phyloP scores from a whole-genome alignment of 78 protist species.

The Speleostelium caveatum region DNA sequence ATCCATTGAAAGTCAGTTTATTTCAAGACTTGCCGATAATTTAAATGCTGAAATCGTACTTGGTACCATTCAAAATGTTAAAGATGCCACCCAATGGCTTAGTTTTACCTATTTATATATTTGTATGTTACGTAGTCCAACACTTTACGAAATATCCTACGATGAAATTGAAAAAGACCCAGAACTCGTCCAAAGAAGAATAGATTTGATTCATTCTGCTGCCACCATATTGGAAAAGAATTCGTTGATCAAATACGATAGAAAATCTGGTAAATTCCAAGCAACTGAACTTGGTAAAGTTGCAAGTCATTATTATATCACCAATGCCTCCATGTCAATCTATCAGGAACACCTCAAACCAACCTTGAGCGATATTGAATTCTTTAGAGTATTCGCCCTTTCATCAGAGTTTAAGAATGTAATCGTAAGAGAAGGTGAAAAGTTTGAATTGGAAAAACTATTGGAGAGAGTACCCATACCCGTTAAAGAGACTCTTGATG shows the following conservation, averaged over 20 bases:
- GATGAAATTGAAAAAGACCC: slow-evolving; percentile 81
- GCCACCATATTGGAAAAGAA: slow-evolving; percentile 93
- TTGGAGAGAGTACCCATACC: slow-evolving; percentile 95
- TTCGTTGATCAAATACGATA: slow-evolving; percentile 93
- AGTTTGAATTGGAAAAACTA: slow-evolving; percentile 93
- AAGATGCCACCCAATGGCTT: slow-evolving; percentile 97
- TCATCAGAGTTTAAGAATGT: slow-evolving; percentile 96
- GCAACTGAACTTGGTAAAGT: slow-evolving; percentile 98
- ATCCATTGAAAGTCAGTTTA: slow-evolving; percentile 98
- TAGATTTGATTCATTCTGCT: slow-evolving; percentile 95
- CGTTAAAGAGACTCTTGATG: slow-evolving; percentile 74
- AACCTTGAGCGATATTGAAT: slow-evolving; percentile 93
- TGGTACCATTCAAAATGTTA: slow-evolving; percentile 91
- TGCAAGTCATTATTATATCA: slow-evolving; percentile 97
- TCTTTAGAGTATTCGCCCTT: slow-evolving; percentile 90
- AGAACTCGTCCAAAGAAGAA: slow-evolving; percentile 83
- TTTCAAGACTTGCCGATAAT: slow-evolving; percentile 92
- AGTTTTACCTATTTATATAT: slow-evolving; percentile 97
- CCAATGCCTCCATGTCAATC: slow-evolving; percentile 83
- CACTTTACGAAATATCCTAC: slow-evolving; percentile 90
- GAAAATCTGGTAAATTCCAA: slow-evolving; percentile 89
- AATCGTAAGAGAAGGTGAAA: slow-evolving; percentile 97
- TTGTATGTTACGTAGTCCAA: slow-evolving; percentile 97
- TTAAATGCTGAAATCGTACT: slow-evolving; percentile 99
- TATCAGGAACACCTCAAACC: slow-evolving; percentile 94